Conservation (phyloP, 768 basidiomycete genomes). For the Flagelloscypha sp. region DNA sequence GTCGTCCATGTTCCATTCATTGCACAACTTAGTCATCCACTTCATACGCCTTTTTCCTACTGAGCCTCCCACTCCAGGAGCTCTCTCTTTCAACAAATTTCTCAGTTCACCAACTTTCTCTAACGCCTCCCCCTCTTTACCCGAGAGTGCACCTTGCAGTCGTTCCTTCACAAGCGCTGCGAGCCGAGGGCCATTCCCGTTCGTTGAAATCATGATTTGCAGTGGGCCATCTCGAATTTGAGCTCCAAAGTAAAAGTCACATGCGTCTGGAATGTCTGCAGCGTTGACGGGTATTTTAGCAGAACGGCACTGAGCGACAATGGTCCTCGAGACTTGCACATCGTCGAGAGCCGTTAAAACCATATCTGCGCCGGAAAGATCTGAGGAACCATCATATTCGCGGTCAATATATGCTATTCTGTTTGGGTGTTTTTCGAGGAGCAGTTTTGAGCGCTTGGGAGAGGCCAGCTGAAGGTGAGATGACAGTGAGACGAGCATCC, state of each 20-base stretch:
- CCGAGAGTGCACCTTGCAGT: constrained; percentile 63
- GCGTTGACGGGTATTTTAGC: constrained; percentile 84
- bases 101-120: constrained; percentile 72
- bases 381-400: constrained; percentile 52
- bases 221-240: constrained; percentile 85
- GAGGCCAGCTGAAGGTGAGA: constrained; percentile 64
- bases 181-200: constrained; percentile 86
- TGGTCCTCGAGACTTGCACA: constrained; percentile 58
- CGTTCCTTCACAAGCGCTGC: constrained; percentile 72
- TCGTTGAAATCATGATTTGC: constrained; percentile 94
- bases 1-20: constrained; percentile 78
- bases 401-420: constrained; percentile 69
- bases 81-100: constrained; percentile 62
- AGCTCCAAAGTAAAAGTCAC: constrained; percentile 98
- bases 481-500: constrained; percentile 68
- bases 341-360: constrained; percentile 93
- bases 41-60: constrained; percentile 76
- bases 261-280: constrained; percentile 90
- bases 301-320: constrained; percentile 60
- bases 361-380: constrained; percentile 70
- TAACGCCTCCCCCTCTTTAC: constrained; percentile 69
- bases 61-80: constrained; percentile 75
- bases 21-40: constrained; percentile 88
- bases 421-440: constrained; percentile 39
- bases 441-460: constrained; percentile 46